phyloP scores from a whole-genome alignment of 225 moss, liverwort and hornwort genomes.

The Anthoceros angustus region DNA sequence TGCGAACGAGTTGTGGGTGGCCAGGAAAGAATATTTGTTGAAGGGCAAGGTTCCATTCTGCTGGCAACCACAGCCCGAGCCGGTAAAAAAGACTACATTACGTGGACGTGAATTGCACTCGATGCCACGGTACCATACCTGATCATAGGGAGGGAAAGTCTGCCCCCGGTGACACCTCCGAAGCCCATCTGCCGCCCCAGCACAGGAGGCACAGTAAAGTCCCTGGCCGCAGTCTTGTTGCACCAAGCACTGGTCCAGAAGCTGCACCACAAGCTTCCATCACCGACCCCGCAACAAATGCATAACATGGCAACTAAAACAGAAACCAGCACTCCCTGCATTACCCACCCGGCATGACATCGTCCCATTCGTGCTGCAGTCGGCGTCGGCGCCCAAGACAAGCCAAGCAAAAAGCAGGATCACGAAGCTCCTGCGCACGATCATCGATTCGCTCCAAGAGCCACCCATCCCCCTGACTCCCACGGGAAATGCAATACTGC shows the following conservation, averaged over 20 bases:
- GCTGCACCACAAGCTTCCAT: slow-evolving; percentile 16
- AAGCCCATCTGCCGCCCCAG: slow-evolving; percentile 10
- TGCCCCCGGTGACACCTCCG: slow-evolving; percentile 30
- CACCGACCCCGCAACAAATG: too few species aligned
- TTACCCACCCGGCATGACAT: too few species aligned
- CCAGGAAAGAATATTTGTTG: slow-evolving; percentile 88
- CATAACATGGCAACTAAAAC: too few species aligned
- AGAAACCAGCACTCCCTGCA: too few species aligned
- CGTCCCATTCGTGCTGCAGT: too few species aligned
- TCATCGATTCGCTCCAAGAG: too few species aligned
- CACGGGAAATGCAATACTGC: too few species aligned
- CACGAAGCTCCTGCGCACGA: too few species aligned
- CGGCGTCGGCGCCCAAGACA: too few species aligned
- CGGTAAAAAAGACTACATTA: neutral
- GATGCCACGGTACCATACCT: neutral
- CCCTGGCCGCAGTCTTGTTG: slow-evolving; percentile 47
- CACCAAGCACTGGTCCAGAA: slow-evolving; percentile 35
- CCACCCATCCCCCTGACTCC: too few species aligned
- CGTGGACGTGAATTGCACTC: neutral
- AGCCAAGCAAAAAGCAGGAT: too few species aligned
- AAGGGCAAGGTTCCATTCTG: slow-evolving; percentile 68
- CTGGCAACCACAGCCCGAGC: too few species aligned
- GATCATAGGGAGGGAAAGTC: slow-evolving; percentile 10
- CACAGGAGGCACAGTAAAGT: slow-evolving; percentile 50
- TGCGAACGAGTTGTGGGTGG: slow-evolving; percentile 73